A percentile compares a stretch with the other conserved stretches of the same genome.
phyloP scores from a whole-genome alignment of 2,329 filamentous ascomycete genomes.

The Ceratocystis cacaofunesta region DNA sequence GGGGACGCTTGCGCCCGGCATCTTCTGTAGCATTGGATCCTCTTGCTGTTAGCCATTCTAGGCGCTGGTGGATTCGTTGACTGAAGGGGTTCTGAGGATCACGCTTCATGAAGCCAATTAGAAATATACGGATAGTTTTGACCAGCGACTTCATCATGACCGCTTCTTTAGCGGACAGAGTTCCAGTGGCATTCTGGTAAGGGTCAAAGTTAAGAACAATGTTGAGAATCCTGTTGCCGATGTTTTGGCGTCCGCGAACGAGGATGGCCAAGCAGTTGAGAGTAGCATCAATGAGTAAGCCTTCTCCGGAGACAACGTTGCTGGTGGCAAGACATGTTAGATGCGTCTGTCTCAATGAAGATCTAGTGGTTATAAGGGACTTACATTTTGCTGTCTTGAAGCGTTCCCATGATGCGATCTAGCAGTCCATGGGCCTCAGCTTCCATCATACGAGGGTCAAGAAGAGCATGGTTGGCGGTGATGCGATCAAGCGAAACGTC shows the following conservation, averaged over 20 bases:
- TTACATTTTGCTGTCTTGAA: constrained; percentile 54
- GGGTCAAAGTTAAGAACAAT: constrained; percentile 86
- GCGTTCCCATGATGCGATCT: constrained; percentile 68
- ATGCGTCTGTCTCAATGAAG: neutral
- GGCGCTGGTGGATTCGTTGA: constrained; percentile 69
- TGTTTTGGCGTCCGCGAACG: constrained; percentile 64
- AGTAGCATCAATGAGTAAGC: constrained; percentile 76
- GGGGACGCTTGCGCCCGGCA: constrained; percentile 58
- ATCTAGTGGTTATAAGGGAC: neutral
- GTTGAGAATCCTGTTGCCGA: constrained; percentile 72
- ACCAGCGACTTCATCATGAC: constrained; percentile 89
- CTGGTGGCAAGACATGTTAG: constrained; percentile 16
- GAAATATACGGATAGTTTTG: constrained; percentile 70
- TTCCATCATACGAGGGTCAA: constrained; percentile 69
- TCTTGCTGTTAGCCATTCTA: constrained; percentile 67
- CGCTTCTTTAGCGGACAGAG: constrained; percentile 62
- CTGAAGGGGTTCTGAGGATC: constrained; percentile 65
- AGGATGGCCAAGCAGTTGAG: constrained; percentile 76
- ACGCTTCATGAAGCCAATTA: constrained; percentile 71
- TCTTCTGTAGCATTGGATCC: constrained; percentile 71
- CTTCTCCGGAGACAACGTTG: constrained; percentile 45
- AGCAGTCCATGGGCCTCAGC: constrained; percentile 84
- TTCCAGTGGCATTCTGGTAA: constrained; percentile 54
- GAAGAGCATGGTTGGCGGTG: constrained; percentile 63
- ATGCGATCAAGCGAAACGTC: constrained; percentile 82